These are phyloP conservation scores for Metschnikowia shivogae DNA, from an alignment of 805 yeast genomes.

Conservation along the genomic window DNA sequence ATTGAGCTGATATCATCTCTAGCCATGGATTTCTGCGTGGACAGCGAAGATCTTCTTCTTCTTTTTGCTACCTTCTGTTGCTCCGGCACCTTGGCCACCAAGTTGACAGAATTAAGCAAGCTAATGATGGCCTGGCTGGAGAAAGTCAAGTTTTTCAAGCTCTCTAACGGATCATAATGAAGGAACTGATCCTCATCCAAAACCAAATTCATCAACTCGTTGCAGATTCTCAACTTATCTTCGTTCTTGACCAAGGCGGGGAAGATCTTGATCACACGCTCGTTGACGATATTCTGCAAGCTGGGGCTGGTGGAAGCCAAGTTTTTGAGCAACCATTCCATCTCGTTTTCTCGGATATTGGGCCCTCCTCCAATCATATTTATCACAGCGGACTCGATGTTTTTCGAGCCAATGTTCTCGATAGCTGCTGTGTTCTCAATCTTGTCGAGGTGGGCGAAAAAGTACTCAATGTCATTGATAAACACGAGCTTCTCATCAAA, in stretches of 20 bases:
- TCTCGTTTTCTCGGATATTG: slow-evolving; percentile 32
- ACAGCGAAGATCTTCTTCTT: slow-evolving; percentile 65
- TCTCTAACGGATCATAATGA: slow-evolving; percentile 38
- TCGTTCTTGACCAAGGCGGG: slow-evolving; percentile 49
- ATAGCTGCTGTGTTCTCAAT: slow-evolving; percentile 41
- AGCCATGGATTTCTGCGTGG: slow-evolving; percentile 71
- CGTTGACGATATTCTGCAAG: slow-evolving; percentile 42
- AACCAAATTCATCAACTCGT: slow-evolving; percentile 47
- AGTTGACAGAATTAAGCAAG: slow-evolving; percentile 56
- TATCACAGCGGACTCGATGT: slow-evolving; percentile 56
- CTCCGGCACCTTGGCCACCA: slow-evolving; percentile 45
- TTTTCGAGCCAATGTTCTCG: slow-evolving; percentile 43
- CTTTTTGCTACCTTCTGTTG: slow-evolving; percentile 62
- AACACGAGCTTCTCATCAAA: slow-evolving; percentile 32
- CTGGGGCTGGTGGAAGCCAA: slow-evolving; percentile 29
- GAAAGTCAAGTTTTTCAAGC: slow-evolving; percentile 53
- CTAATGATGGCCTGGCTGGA: slow-evolving; percentile 54
- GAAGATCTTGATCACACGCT: slow-evolving; percentile 55
- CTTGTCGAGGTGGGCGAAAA: slow-evolving; percentile 35
- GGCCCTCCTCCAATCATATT: slow-evolving; percentile 47
- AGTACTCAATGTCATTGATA: slow-evolving; percentile 27
- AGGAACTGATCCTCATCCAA: slow-evolving; percentile 37
- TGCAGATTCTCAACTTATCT: slow-evolving; percentile 51
- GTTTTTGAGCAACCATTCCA: slow-evolving; percentile 55
- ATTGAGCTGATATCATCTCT: slow-evolving; percentile 64